These are phyloP conservation scores for Eucalyptus sp. DNA, from an alignment of 345 rosid genomes.

Conservation along the genomic window DNA sequence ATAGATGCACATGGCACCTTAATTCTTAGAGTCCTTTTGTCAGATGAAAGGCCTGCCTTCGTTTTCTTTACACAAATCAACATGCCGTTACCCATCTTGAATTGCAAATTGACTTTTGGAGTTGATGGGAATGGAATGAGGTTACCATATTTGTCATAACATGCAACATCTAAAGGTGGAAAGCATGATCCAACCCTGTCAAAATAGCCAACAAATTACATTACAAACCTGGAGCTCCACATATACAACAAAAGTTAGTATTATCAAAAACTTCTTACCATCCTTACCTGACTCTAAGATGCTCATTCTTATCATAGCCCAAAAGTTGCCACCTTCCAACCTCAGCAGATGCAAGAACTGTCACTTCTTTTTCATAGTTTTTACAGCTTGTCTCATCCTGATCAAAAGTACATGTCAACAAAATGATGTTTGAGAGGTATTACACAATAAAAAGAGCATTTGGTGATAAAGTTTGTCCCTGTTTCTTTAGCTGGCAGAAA, in stretches of 20 bases:
- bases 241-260: neutral
- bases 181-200: conserved; percentile 51
- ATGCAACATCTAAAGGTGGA: conserved; percentile 19
- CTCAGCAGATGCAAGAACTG: conserved; percentile 25
- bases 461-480: neutral
- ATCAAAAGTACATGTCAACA: neutral
- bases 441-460: neutral
- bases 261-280: neutral
- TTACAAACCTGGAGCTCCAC: neutral
- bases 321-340: conserved; percentile 37
- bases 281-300: neutral
- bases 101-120: conserved; percentile 22
- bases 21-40: conserved; percentile 17
- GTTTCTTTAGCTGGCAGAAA: neutral
- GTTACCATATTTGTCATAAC: conserved; percentile 41
- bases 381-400: conserved; percentile 26
- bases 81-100: conserved; percentile 2
- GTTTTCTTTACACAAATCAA: conserved; percentile 2
- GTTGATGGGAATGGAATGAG: conserved; percentile 17
- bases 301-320: neutral
- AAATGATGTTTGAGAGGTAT: neutral
- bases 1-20: conserved; percentile 13
- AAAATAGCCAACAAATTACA: neutral
- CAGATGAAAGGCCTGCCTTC: conserved; percentile 20
- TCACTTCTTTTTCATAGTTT: conserved; percentile 18